phyloP scores from a whole-genome alignment of 768 basidiomycete species.

The Suillus ampliporus region DNA sequence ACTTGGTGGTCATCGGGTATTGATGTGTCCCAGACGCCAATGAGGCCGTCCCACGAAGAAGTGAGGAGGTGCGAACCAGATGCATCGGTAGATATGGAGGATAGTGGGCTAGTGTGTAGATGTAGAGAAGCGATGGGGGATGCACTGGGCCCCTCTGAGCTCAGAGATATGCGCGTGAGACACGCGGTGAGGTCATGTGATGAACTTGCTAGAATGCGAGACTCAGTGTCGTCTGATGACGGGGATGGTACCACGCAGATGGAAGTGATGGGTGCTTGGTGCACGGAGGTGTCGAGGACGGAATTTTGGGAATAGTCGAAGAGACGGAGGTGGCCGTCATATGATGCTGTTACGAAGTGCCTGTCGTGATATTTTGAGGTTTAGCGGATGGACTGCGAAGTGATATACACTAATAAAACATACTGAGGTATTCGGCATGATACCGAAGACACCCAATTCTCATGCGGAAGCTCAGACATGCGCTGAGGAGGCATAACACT shows the following conservation, averaged over 20 bases:
- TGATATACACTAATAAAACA: constrained; percentile 14
- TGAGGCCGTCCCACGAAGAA: constrained; percentile 84
- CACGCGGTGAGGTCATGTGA: constrained; percentile 83
- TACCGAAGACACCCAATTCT: constrained; percentile 93
- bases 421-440: constrained; percentile 65
- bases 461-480: constrained; percentile 78
- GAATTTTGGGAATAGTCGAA: constrained; percentile 74
- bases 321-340: constrained; percentile 76
- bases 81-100: constrained; percentile 64
- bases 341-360: constrained; percentile 77
- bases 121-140: constrained; percentile 70
- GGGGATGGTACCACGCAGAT: constrained; percentile 55
- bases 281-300: constrained; percentile 53
- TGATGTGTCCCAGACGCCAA: constrained; percentile 80
- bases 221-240: constrained; percentile 32
- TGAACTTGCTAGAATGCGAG: constrained; percentile 61
- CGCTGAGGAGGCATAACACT: constrained; percentile 87
- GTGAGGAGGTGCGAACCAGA: constrained; percentile 74
- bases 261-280: constrained; percentile 73
- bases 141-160: constrained; percentile 35
- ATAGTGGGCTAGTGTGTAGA: constrained; percentile 82
- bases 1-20: constrained; percentile 72
- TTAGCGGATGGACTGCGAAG: background rate
- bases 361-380: constrained; percentile 41
- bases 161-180: constrained; percentile 41